Base-by-base conservation (phyloP, 148 eudicot genomes). In the Camellia japonica region DNA sequence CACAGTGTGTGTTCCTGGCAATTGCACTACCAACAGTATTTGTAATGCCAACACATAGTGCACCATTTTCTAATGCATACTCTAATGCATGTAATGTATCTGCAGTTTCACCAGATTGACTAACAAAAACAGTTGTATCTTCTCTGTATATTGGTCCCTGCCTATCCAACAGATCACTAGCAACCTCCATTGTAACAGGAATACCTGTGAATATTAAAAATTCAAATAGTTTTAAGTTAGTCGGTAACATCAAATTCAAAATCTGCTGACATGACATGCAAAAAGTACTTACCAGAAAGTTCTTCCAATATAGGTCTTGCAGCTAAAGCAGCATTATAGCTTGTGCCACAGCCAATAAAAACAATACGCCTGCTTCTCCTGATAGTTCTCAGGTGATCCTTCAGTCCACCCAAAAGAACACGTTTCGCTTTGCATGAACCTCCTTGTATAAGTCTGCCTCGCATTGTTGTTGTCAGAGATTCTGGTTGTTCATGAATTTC, bases 51-150 rank as follows among this genome's bases (percentile, higher is more conserved):
- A 97, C 98, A 84, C 99, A 97, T 75, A 97, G 80, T 54, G 99
- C 99, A 76, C 97, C 99, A 87, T 94, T 97, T 80, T 90, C 94
- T 70, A 90, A 80, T 64, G 99, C 98, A 87, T 97, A 97, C 47
- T 97, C 95, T 70, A 97, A 83, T 70, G 99, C 99, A 44, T 86
- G 90, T 74, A 97, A 84, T 18, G 99, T 97, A 80, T 97, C 99
- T 42, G 98, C 97, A 72, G 99, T 97, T 92, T 97, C 99, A 70
- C 99, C 99, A 70, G 99, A 97, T 80, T 97, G 99, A 86, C 99
- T 97, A 63, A 97, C 99, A 86, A 97, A 97, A 62, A 92, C 97
- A 78, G 92, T 88, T 30, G 99, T 97, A 84, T 97, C 99, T 87
- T 97, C 99, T 86, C 99, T 88, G 85, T 94, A 97, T 71, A 97